Base-by-base conservation (phyloP, 208 protist species). In the Trypanosomatidae sp. region DNA sequence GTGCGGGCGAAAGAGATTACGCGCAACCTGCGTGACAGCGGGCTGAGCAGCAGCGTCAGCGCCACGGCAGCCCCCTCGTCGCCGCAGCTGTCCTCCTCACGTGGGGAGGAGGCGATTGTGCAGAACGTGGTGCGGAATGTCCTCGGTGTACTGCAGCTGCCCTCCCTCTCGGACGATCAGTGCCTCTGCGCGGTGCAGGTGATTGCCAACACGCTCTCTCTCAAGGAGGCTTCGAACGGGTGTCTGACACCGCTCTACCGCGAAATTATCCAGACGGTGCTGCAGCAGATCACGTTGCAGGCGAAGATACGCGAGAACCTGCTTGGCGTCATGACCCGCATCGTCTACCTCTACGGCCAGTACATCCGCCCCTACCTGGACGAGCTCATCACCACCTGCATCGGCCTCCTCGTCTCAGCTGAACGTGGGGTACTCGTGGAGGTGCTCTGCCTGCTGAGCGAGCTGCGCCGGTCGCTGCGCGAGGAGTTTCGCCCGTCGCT, bases 401-500 rank as follows among this genome's bases (percentile, higher is more conserved):
- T 82, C 19, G 66, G 74, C 30, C 88, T 95, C 67, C 80, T 95
- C 43, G 77, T 80, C 10, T 53, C 79, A 17, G 84, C 84, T 5
- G 85, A 95, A 55, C 76, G 82, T 33, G 74, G 72, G 33, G 89
- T 94, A 43, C 81, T 97, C 39, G 73, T 85, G 50, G 83, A 91
- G 76, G 73, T 92, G 50, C 74, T 97, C 47, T 78, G 80, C 55
- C 82, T 97, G 22, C 55, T 95, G 66, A 83, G 81, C 74, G 82
- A 93, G 62, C 70, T 95, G 46, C 86, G 91, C 25, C 71, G 84
- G 36, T 89, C 84, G 36, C 75, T 97, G 58, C 85, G 87, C 60
- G 90, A 95, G 65, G 91, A 95, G 79, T 97, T 97, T 73, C 75
- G 87, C 8, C 87, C 93, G 4, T 94, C 84, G 59, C 81, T 97